Conservation (phyloP, 1,139 yeast species). For the Candida anutae region DNA sequence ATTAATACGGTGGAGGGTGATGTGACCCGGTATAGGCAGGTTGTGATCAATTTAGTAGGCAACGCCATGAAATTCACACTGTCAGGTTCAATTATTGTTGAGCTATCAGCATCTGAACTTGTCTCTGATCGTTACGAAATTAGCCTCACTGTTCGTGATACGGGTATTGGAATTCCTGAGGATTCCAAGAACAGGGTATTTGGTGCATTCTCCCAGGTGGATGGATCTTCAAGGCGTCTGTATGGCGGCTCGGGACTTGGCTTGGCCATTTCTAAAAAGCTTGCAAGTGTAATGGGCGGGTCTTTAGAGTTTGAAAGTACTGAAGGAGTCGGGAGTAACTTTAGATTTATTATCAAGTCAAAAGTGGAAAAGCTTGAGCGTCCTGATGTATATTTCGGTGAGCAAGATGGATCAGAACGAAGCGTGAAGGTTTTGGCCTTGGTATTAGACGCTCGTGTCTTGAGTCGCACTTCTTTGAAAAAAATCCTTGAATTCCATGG, state of each 20-base stretch:
- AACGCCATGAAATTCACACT: constrained; percentile 52
- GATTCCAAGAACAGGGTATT: constrained; percentile 42
- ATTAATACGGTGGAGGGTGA: constrained; percentile 43
- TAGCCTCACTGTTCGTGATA: constrained; percentile 38
- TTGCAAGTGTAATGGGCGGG: constrained; percentile 56
- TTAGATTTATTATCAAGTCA: constrained; percentile 30
- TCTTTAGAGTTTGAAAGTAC: constrained; percentile 41
- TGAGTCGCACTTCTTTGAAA: constrained; percentile 25
- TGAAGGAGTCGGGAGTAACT: constrained; percentile 47
- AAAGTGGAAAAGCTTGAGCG: constrained; percentile 16
- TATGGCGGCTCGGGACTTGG: constrained; percentile 60
- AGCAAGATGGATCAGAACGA: constrained; percentile 6
- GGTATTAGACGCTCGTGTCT: constrained; percentile 26
- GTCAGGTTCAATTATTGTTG: constrained; percentile 39
- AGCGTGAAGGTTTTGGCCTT: constrained; percentile 16
- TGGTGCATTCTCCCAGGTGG: constrained; percentile 55
- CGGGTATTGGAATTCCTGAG: constrained; percentile 57
- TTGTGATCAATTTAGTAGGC: constrained; percentile 47
- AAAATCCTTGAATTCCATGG: constrained; percentile 25
- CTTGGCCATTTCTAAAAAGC: constrained; percentile 49
- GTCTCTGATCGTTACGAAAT: constrained; percentile 34
- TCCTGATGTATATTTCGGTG: constrained; percentile 13
- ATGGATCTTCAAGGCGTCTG: constrained; percentile 48
- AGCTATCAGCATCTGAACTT: constrained; percentile 22
- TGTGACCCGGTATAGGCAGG: constrained; percentile 45